These are phyloP conservation scores for Moesziomyces antarcticus DNA, from an alignment of 1,284 basidiomycete genomes.

Conservation along the genomic window DNA sequence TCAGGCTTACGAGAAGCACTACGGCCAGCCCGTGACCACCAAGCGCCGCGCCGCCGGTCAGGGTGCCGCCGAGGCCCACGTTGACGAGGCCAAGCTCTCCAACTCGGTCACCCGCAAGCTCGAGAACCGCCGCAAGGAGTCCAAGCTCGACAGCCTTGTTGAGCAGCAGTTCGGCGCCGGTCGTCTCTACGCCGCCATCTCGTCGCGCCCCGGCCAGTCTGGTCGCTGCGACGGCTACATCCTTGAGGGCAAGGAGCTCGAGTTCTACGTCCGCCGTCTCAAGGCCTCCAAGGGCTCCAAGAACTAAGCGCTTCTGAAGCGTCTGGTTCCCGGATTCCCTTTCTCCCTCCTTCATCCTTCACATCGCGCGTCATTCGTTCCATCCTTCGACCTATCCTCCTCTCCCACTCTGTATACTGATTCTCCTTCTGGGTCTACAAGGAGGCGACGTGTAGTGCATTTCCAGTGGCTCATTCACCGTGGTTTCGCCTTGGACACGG, in stretches of 20 bases:
- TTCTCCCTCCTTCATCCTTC: neutral
- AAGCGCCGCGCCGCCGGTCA: slow-evolving; percentile 63
- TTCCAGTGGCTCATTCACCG: too few relatives aligned
- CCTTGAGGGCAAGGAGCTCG: slow-evolving; percentile 67
- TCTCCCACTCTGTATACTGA: slow-evolving; percentile 2
- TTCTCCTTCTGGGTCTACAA: neutral
- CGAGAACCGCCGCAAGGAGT: slow-evolving; percentile 59
- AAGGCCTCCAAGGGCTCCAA: slow-evolving; percentile 59
- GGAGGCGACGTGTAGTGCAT: neutral
- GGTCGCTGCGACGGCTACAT: slow-evolving; percentile 67
- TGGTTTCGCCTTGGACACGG: too few relatives aligned
- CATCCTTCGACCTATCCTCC: neutral
- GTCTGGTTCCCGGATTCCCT: neutral
- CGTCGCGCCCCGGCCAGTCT: slow-evolving; percentile 64
- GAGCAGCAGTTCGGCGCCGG: slow-evolving; percentile 68
- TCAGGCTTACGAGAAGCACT: slow-evolving; percentile 68
- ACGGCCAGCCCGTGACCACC: slow-evolving; percentile 66
- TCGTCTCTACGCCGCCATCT: slow-evolving; percentile 66
- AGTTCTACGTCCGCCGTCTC: slow-evolving; percentile 66
- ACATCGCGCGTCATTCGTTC: neutral
- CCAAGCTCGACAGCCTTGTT: slow-evolving; percentile 65
- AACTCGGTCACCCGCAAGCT: slow-evolving; percentile 60
- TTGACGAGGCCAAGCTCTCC: slow-evolving; percentile 59
- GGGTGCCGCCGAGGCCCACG: slow-evolving; percentile 55
- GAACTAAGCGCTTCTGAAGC: slow-evolving; percentile 34